Conservation (phyloP, 2,329 filamentous ascomycete genomes). For the Fusarium irregulare region DNA sequence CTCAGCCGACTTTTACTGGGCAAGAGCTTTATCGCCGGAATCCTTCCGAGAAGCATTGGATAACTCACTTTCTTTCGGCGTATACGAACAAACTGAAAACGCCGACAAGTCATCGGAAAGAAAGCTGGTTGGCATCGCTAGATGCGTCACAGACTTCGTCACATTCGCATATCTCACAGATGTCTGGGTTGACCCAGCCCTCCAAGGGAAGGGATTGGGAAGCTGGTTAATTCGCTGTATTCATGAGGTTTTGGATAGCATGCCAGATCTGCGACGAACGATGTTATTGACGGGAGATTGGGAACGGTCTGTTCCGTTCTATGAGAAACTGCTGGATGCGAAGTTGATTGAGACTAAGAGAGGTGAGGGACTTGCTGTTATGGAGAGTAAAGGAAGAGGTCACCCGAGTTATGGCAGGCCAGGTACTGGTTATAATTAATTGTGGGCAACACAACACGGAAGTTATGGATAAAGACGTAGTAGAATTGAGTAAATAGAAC, state of each 20-base stretch:
- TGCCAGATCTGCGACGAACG: slow-evolving; percentile 66
- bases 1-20: slow-evolving; percentile 67
- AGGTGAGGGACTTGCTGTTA: slow-evolving; percentile 44
- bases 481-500: neutral
- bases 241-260: slow-evolving; percentile 60
- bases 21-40: slow-evolving; percentile 57
- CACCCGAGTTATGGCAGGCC: slow-evolving; percentile 23
- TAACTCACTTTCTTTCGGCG: slow-evolving; percentile 66
- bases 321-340: slow-evolving; percentile 49
- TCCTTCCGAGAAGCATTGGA: slow-evolving; percentile 59
- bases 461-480: neutral
- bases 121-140: slow-evolving; percentile 48
- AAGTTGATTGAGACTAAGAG: slow-evolving; percentile 35
- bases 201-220: slow-evolving; percentile 68
- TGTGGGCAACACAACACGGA: fast-evolving
- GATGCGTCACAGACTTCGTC: slow-evolving; percentile 71
- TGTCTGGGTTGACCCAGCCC: slow-evolving; percentile 67
- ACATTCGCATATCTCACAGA: slow-evolving; percentile 73
- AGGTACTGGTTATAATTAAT: neutral
- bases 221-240: slow-evolving; percentile 70
- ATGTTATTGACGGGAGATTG: slow-evolving; percentile 60
- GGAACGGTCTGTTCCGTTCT: slow-evolving; percentile 51
- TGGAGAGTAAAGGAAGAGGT: slow-evolving; percentile 43
- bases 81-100: slow-evolving; percentile 54
- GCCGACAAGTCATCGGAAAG: neutral